Evolutionary conservation across 2,329 filamentous ascomycete species (phyloP).

Genomic region (Sarocladiaceae sp.): DNA sequence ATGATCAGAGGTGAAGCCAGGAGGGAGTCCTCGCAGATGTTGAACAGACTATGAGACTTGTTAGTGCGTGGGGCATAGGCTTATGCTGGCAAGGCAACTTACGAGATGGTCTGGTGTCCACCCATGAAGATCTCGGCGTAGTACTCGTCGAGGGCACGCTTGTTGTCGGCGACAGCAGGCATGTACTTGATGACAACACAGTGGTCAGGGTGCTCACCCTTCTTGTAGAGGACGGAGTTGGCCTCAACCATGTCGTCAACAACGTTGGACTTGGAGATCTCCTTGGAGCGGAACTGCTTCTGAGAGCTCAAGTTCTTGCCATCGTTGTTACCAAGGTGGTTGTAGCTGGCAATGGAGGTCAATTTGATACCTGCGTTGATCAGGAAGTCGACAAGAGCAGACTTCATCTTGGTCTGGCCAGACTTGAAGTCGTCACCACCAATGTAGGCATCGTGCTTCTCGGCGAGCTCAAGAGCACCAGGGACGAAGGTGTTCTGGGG

Average conservation of each 20-base stretch:
- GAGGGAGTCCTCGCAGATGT: conserved; percentile 97
- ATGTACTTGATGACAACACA: conserved; percentile 99
- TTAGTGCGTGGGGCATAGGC: no score
- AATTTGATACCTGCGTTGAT: conserved; percentile 99
- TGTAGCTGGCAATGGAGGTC: conserved; percentile 97
- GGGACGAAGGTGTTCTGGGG: conserved; percentile 99
- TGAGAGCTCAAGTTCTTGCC: conserved; percentile 98
- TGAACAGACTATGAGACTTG: conserved; percentile 71
- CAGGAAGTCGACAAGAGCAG: conserved; percentile 94
- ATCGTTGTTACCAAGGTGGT: conserved; percentile 98
- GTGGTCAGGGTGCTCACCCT: conserved; percentile 94
- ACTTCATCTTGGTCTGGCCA: conserved; percentile 99
- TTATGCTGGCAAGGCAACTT: conserved; percentile 34
- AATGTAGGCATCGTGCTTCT: conserved; percentile 83
- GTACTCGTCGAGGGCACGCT: conserved; percentile 98
- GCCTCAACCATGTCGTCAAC: conserved; percentile 99
- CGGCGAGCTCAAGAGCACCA: conserved; percentile 83
- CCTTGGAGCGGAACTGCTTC: conserved; percentile 96
- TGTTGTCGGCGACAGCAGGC: conserved; percentile 97
- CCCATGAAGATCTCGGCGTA: conserved; percentile 99
- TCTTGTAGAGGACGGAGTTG: conserved; percentile 84
- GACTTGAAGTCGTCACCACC: conserved; percentile 99
- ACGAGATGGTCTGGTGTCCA: conserved; percentile 93
- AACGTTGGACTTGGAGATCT: conserved; percentile 98
- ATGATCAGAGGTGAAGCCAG: conserved; percentile 96